Base-by-base conservation (phyloP, 2,329 filamentous ascomycete genomes). In the Aureobasidium pullulans region DNA sequence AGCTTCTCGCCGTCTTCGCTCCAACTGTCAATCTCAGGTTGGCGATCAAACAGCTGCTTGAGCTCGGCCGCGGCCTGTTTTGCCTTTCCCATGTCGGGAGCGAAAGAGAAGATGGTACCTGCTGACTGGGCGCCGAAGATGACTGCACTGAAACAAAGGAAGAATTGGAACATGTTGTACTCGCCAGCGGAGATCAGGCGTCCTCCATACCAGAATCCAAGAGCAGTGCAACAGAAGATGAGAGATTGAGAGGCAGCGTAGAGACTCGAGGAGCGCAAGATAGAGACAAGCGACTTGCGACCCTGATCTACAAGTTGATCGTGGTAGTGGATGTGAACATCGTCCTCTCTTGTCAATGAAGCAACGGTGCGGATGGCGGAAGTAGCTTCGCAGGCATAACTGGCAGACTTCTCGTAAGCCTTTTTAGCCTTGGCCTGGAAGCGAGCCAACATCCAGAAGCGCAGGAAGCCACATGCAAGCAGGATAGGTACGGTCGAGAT, bases 361-460 rank as follows among this genome's bases (percentile, higher is more conserved):
- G 92, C 93, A 9, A 97, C 92, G 2, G 94, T 97, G 54, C 93
- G 88, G 65, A 97, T 96, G 6, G 92, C 89, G 2, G 90, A 92
- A 34, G 95, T 96, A 44, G 92, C 92, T 73, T 99, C 94, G 48
- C 92, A 94, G 10, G 94, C 94, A 69, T 88, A 96, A 59, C 86
- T 87, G 7, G 93, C 93, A 61, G 90, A 93, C 60, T 81, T 77
- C 69, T 90, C 82, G 70, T 97, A 92, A 4, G 90, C 86, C 64
- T 80, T 79, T 77, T 94, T 95, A 1, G 90, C 86, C 28, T 89
- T 87, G 39, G 80, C 81, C 75, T 89, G 88, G 77, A 90, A 96
- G 64, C 84, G 82, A 1, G 89, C 85, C 23, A 95, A 81, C 75
- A 94, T 86, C 74, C 84, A 92, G 75, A 96, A 95, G 3, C 91